These are phyloP conservation scores for Ustilago shanxiensis DNA, from an alignment of 1,284 basidiomycete genomes.

Conservation along the genomic window DNA sequence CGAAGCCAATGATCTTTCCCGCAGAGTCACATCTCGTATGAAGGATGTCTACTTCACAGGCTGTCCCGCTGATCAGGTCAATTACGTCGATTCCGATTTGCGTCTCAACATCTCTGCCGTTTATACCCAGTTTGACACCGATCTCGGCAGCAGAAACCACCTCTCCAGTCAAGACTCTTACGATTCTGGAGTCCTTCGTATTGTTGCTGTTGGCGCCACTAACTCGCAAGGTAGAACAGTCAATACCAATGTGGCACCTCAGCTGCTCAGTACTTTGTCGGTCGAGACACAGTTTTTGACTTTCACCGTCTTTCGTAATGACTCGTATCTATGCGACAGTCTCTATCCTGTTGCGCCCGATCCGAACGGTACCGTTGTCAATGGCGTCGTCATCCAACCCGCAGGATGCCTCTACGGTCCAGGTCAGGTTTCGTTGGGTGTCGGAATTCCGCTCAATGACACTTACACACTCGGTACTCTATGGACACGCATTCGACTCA, in stretches of 20 bases:
- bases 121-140: constrained; percentile 60
- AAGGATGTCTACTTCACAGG: constrained; percentile 58
- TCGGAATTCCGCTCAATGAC: constrained; percentile 78
- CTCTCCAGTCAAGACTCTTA: constrained; percentile 27
- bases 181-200: constrained; percentile 49
- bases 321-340: constrained; percentile 63
- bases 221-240: constrained; percentile 43
- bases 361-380: constrained; percentile 46
- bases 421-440: constrained; percentile 84
- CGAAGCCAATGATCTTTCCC: constrained; percentile 20
- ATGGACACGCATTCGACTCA: constrained; percentile 84
- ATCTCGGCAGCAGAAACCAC: constrained; percentile 15
- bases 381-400: constrained; percentile 37
- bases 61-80: constrained; percentile 42
- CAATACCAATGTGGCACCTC: constrained; percentile 32
- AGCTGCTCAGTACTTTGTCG: constrained; percentile 53
- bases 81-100: constrained; percentile 44
- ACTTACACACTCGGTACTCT: constrained; percentile 84
- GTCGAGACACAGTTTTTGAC: constrained; percentile 59
- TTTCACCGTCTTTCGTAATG: constrained; percentile 58
- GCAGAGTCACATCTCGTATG: constrained; percentile 31
- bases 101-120: constrained; percentile 67
- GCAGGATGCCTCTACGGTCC: constrained; percentile 62
- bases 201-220: constrained; percentile 57
- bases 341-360: constrained; percentile 56